Percentiles rank a stretch among this genome's conserved stretches.
Conservation (phyloP, 495 filamentous ascomycete genomes). For the Aspergillus nidulans region DNA sequence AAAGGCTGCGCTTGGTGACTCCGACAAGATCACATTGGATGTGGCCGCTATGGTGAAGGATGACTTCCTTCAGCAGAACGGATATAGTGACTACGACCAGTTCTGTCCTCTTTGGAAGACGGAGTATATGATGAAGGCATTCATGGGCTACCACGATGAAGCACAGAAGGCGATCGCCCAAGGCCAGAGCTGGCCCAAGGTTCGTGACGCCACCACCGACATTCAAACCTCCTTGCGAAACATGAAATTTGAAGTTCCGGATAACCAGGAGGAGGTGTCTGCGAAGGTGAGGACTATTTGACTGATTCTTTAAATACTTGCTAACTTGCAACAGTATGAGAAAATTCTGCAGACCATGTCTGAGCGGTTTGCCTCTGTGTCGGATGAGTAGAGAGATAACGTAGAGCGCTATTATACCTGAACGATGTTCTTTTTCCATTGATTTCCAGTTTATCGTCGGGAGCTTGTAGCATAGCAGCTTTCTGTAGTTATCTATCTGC, state of each 20-base stretch:
- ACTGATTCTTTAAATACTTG: neutral
- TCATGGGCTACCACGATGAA: constrained; percentile 97
- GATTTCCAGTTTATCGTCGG: constrained; percentile 5
- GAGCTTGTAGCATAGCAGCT: constrained; percentile 37
- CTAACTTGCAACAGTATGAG: constrained; percentile 64
- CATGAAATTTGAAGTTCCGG: constrained; percentile 95
- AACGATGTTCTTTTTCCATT: constrained; percentile 10
- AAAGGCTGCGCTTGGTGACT: constrained; percentile 92
- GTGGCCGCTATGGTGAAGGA: constrained; percentile 91
- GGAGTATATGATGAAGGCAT: constrained; percentile 99
- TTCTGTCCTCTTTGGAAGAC: constrained; percentile 99
- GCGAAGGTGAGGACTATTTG: constrained; percentile 60
- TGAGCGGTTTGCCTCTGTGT: constrained; percentile 91
- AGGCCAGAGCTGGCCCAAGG: constrained; percentile 85
- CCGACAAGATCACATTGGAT: constrained; percentile 97
- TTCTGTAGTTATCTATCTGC: constrained; percentile 34
- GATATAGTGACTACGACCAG: constrained; percentile 97
- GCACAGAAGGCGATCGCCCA: constrained; percentile 90
- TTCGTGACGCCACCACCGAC: constrained; percentile 83
- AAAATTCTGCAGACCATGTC: constrained; percentile 83
- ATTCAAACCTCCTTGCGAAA: constrained; percentile 75
- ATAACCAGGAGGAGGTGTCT: constrained; percentile 65
- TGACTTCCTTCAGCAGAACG: constrained; percentile 98
- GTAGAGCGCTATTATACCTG: constrained; percentile 7
- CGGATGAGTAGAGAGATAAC: constrained; percentile 70